Conservation (phyloP, 805 yeast species). For the Kurtzmaniella fragi region DNA sequence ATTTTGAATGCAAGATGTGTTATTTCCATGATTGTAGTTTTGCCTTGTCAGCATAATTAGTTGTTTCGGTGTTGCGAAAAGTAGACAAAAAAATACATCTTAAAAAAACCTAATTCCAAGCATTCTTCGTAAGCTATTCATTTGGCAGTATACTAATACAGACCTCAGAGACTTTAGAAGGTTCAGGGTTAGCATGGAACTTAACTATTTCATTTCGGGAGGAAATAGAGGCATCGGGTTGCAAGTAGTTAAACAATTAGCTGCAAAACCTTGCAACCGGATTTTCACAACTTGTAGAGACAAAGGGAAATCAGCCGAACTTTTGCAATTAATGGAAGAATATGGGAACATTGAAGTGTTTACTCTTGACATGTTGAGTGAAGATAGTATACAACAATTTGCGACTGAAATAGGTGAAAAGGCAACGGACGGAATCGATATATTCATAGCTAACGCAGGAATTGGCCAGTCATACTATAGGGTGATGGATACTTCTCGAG, state of each 20-base stretch:
- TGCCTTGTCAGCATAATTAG: background rate
- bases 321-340: slow-evolving; percentile 4
- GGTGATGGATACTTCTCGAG: slow-evolving; percentile 13
- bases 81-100: background rate
- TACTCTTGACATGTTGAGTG: slow-evolving; percentile 13
- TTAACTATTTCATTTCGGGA: slow-evolving; percentile 34
- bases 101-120: background rate
- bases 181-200: slow-evolving; percentile 1
- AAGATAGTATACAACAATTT: slow-evolving; percentile 11
- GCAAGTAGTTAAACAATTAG: slow-evolving; percentile 19
- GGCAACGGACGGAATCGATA: slow-evolving; percentile 19
- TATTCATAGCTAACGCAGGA: slow-evolving; percentile 32
- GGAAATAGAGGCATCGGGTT: slow-evolving; percentile 39
- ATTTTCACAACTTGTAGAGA: slow-evolving; percentile 18
- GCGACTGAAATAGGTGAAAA: slow-evolving; percentile 7
- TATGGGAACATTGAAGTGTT: slow-evolving; percentile 14
- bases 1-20: background rate
- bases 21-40: background rate
- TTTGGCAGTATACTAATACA: too few relatives aligned
- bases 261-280: slow-evolving; percentile 10
- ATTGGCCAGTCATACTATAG: slow-evolving; percentile 8
- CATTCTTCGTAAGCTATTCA: too few relatives aligned
- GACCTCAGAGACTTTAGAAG: too few relatives aligned
- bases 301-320: slow-evolving; percentile 4
- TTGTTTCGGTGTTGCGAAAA: background rate